Evolutionary conservation across 495 filamentous ascomycete genomes (phyloP).

Genomic region (Talaromyces ruber): DNA sequence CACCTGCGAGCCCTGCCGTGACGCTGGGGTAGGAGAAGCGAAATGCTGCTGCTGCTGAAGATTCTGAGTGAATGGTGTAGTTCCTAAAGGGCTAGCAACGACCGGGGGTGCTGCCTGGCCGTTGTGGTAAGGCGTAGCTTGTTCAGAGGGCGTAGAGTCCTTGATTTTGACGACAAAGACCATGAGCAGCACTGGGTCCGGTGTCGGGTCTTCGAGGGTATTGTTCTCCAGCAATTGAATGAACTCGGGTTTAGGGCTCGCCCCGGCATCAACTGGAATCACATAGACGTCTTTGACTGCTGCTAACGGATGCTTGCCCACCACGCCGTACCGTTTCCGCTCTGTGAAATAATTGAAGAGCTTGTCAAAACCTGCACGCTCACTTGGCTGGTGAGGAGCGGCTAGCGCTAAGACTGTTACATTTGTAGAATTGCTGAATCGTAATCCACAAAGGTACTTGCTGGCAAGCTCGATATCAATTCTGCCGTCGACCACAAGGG

Average conservation of each 20-base stretch:
- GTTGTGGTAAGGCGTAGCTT: constrained; percentile 34
- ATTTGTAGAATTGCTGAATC: constrained; percentile 65
- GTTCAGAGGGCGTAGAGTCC: constrained; percentile 29
- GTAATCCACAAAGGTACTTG: constrained; percentile 77
- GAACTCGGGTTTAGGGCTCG: constrained; percentile 56
- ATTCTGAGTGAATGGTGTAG: constrained; percentile 28
- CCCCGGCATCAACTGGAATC: constrained; percentile 60
- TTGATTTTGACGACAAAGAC: constrained; percentile 62
- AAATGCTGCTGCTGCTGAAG: constrained; percentile 19
- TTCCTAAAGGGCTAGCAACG: constrained; percentile 36
- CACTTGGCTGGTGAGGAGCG: constrained; percentile 40
- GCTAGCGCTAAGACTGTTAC: constrained; percentile 60
- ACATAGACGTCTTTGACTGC: constrained; percentile 72
- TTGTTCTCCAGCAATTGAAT: constrained; percentile 69
- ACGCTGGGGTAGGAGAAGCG: constrained; percentile 19
- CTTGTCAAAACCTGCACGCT: constrained; percentile 50
- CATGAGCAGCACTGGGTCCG: constrained; percentile 64
- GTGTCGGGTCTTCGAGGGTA: constrained; percentile 53
- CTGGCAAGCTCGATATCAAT: constrained; percentile 73
- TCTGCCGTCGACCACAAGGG: constrained; percentile 69
- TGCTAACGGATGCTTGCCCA: constrained; percentile 57
- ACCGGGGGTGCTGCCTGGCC: constrained; percentile 21
- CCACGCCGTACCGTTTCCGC: constrained; percentile 72
- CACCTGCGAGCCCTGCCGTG: constrained; percentile 15
- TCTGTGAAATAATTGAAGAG: constrained; percentile 73